Conservation (phyloP, 1,139 yeast species). For the Scheffersomyces quercinus region DNA sequence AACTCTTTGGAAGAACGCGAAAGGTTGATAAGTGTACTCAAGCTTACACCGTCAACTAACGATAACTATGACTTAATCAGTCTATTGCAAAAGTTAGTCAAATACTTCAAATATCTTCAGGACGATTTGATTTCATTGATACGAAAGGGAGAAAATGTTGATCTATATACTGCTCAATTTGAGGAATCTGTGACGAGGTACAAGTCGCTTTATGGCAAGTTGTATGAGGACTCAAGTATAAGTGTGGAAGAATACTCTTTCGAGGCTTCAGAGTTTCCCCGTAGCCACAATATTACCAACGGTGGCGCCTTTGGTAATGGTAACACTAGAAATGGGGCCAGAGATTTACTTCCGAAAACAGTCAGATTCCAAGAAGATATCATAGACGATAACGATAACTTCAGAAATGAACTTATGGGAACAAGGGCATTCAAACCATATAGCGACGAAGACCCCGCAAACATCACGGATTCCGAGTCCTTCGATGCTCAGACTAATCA, state of each 20-base stretch:
- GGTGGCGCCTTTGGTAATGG: neutral
- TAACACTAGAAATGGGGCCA: conserved; percentile 1
- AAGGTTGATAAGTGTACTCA: conserved; percentile 41
- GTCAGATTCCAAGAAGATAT: conserved; percentile 56
- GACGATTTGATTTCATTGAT: conserved; percentile 27
- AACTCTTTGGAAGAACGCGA: conserved; percentile 49
- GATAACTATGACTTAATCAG: conserved; percentile 56
- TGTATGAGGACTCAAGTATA: conserved; percentile 30
- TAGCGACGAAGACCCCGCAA: conserved; percentile 12
- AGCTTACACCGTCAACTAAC: conserved; percentile 50
- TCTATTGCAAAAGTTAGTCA: conserved; percentile 37
- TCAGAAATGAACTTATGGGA: conserved; percentile 16
- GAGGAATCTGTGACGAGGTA: conserved; percentile 17
- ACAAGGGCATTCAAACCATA: conserved; percentile 17
- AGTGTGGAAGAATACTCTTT: conserved; percentile 40
- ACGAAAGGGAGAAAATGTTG: conserved; percentile 4
- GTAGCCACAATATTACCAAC: conserved; percentile 3
- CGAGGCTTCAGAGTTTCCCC: conserved; percentile 7
- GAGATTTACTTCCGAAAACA: conserved; percentile 29
- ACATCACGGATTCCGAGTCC: conserved; percentile 16
- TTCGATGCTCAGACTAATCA: conserved; percentile 42
- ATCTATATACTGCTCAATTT: conserved; percentile 10
- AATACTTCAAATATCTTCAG: conserved; percentile 30
- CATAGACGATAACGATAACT: conserved; percentile 19
- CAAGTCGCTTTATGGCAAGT: conserved; percentile 13